These are phyloP conservation scores for Bullera alba DNA, from an alignment of 768 basidiomycete genomes.

Conservation along the genomic window DNA sequence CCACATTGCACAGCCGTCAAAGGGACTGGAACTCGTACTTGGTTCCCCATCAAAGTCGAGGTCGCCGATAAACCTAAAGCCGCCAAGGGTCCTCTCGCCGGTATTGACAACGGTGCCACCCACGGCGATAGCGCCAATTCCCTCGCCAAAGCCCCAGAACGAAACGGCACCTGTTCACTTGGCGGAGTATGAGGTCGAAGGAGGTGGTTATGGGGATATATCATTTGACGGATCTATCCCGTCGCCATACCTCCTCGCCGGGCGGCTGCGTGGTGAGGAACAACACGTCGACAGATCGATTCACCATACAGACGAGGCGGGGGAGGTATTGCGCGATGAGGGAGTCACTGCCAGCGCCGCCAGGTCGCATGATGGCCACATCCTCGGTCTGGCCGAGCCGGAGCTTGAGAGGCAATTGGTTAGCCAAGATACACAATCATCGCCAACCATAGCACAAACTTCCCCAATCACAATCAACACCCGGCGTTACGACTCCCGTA, in stretches of 20 bases:
- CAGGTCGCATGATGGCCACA: neutral
- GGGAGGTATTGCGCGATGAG: too few relatives aligned
- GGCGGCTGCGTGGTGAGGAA: neutral
- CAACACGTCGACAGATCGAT: neutral
- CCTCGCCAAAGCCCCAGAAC: neutral
- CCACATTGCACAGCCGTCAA: neutral
- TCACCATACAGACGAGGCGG: too few relatives aligned
- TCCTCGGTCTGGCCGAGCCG: neutral
- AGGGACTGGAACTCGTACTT: neutral
- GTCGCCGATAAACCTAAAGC: neutral
- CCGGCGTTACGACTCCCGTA: neutral
- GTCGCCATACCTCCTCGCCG: neutral
- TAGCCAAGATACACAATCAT: neutral
- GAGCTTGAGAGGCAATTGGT: neutral
- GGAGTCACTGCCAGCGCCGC: neutral
- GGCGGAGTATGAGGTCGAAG: too few relatives aligned
- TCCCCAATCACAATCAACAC: neutral
- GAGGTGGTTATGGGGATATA: too few relatives aligned
- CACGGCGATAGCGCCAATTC: neutral
- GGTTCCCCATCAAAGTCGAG: neutral
- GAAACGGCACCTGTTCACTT: neutral
- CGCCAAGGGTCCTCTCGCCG: neutral
- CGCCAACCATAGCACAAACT: neutral
- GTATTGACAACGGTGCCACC: neutral
- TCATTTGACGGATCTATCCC: neutral